Conservation (phyloP, 495 filamentous ascomycete genomes). For the Trypethelium eluteriae region DNA sequence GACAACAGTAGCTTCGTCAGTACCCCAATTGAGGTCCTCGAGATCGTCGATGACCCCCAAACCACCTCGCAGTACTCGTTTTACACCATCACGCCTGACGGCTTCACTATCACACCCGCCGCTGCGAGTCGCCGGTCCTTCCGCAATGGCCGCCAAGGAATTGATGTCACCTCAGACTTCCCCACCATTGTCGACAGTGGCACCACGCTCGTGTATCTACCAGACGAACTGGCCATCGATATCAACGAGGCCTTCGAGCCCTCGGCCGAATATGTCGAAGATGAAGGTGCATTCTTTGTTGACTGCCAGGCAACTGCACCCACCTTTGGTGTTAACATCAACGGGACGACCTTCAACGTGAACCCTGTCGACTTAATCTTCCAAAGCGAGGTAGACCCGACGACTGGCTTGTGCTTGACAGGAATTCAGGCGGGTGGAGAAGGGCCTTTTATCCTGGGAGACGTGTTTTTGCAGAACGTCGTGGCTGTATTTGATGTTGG, state of each 20-base stretch:
- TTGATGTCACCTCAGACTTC: constrained; percentile 4
- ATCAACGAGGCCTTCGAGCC: constrained; percentile 50
- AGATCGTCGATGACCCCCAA: constrained; percentile 7
- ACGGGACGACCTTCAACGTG: constrained; percentile 44
- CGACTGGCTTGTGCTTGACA: constrained; percentile 19
- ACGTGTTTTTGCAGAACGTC: constrained; percentile 56
- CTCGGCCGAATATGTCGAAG: constrained; percentile 41
- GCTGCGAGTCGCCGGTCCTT: not conserved
- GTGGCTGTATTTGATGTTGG: constrained; percentile 57
- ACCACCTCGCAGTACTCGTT: constrained; percentile 28
- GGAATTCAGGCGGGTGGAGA: constrained; percentile 16
- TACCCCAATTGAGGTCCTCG: constrained; percentile 31
- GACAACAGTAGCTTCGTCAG: constrained; percentile 31
- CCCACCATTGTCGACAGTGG: constrained; percentile 39
- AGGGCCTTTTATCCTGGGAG: constrained; percentile 45
- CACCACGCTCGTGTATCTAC: constrained; percentile 41
- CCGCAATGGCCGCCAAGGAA: not conserved
- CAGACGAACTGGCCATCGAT: constrained; percentile 38
- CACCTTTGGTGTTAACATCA: constrained; percentile 45
- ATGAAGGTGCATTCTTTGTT: constrained; percentile 45
- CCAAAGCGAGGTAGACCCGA: constrained; percentile 26
- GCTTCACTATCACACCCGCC: constrained; percentile 28
- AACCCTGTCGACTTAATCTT: constrained; percentile 50
- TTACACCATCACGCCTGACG: constrained; percentile 41
- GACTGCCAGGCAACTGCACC: constrained; percentile 50